Conservation (phyloP, 331 rosid genomes). For the Malus hybrid region DNA sequence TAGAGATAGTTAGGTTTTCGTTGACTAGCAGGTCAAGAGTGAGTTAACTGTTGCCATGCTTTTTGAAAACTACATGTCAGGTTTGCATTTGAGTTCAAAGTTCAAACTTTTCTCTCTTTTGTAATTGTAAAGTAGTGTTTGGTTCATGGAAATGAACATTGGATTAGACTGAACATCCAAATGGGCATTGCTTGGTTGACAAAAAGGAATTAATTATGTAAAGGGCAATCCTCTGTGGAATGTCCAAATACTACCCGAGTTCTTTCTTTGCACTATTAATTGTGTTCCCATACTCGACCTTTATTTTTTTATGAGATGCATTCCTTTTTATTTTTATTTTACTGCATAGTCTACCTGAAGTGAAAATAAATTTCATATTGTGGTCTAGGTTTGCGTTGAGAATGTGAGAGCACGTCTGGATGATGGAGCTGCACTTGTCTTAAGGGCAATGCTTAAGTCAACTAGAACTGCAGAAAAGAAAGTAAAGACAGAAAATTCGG, state of each 20-base stretch:
- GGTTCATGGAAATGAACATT: not conserved
- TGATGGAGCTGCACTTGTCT: conserved; percentile 63
- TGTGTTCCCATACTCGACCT: not conserved
- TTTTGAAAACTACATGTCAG: not conserved
- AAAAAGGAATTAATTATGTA: not conserved
- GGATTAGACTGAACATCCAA: not conserved
- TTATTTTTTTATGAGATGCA: not conserved
- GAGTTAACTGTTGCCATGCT: not conserved
- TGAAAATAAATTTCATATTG: conserved; percentile 12
- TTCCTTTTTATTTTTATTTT: conserved; percentile 1
- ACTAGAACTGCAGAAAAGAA: conserved; percentile 49
- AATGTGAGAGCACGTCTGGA: conserved; percentile 62
- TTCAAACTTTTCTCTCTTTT: not conserved
- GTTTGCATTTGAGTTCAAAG: not conserved
- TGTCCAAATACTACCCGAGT: not conserved
- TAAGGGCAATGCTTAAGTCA: conserved; percentile 65
- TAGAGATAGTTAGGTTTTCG: not conserved
- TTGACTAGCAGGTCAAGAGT: not conserved
- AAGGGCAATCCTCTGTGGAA: not conserved
- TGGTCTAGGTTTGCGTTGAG: conserved; percentile 61
- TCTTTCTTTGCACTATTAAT: not conserved
- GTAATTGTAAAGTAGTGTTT: not conserved
- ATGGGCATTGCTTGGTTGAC: not conserved
- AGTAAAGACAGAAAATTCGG: conserved; percentile 61
- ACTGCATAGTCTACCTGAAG: conserved; percentile 7